Base-by-base conservation (phyloP, 352 stramenopile genomes). In the Pythium utonaiense region DNA sequence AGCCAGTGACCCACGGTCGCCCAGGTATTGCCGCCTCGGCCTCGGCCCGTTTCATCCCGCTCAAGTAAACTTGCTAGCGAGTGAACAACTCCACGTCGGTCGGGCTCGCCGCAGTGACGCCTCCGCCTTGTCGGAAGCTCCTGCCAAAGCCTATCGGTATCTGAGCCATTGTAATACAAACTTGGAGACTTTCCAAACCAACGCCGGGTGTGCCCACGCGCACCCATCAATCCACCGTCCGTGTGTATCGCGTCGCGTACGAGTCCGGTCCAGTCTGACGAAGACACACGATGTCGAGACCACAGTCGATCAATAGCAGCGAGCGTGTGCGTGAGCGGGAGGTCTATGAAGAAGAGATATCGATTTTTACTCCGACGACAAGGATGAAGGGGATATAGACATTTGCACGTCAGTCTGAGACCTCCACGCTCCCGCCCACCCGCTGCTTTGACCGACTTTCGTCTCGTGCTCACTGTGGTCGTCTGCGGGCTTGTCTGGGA, bases 31-130 rank as follows among this genome's bases (percentile, higher is more conserved):
- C 95, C 60, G 96, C 96, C 51, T 98, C 96, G 55, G 97, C 98
- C 81, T 92, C 93, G 77, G 96, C 90, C 59, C 93, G 97, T 78
- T 99, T 99, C 89, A 99, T 99, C 78, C 98, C 98, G 72, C 96
- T 99, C 76, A 98, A 99, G 77, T 98, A 98, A 91, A 67, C 54
- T 53, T 53, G 19, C 51, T 33, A 22, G 34, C 13, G 22, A 16
- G 60, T 40, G n/a, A 31, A 34, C 31, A 16, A 52, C 25, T 6
- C 30, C 63, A 33, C 8, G 31, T 24, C 51, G 21, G 45, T 27
- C 31, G 31, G 33, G 10, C 40, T 14, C n/a, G 2, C 24, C 33
- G 34, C 28, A 47, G 34, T 57, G 50, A 51, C 9, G 28, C 31
- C 33, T 17, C 48, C 31, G 49, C 6, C 24, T 47, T 16, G 10